phyloP scores from a whole-genome alignment of 805 yeast genomes.

The Wickerhamiella sergipiensis region DNA sequence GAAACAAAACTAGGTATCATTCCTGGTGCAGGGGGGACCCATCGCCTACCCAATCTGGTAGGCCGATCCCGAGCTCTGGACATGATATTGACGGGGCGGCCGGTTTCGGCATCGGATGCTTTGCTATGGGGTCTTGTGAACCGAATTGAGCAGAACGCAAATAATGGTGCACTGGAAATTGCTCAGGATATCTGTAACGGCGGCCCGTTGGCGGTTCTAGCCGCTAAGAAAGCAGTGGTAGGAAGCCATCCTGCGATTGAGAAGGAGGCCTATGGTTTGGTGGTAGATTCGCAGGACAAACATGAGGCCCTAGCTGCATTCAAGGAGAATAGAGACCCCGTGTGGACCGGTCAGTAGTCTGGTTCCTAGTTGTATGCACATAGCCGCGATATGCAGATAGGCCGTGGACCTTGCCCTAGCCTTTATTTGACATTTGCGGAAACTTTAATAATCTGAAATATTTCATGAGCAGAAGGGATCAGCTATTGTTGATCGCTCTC shows the following conservation, averaged over 20 bases:
- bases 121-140: conserved; percentile 27
- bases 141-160: conserved; percentile 16
- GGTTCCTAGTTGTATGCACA: too few species aligned
- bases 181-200: conserved; percentile 20
- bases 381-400: not conserved
- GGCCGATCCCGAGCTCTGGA: conserved; percentile 32
- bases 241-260: conserved; percentile 20
- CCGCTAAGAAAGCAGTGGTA: conserved; percentile 21
- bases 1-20: conserved; percentile 32
- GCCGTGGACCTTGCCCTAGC: not conserved
- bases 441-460: not conserved
- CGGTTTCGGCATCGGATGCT: conserved; percentile 27
- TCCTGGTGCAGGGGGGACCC: conserved; percentile 33
- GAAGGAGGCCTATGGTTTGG: conserved; percentile 15
- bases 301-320: conserved; percentile 29
- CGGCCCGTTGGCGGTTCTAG: conserved; percentile 20
- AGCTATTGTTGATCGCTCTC: conserved; percentile 50
- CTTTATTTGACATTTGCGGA: not conserved
- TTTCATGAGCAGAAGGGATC: conserved; percentile 29
- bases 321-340: conserved; percentile 26
- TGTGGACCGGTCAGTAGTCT: conserved; percentile 16
- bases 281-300: conserved; percentile 24
- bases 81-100: conserved; percentile 28
- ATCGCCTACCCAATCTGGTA: conserved; percentile 28
- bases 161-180: conserved; percentile 16